Evolutionary conservation across 2,329 filamentous ascomycete genomes (phyloP).

Genomic region (Talaromyces amestolkiae): DNA sequence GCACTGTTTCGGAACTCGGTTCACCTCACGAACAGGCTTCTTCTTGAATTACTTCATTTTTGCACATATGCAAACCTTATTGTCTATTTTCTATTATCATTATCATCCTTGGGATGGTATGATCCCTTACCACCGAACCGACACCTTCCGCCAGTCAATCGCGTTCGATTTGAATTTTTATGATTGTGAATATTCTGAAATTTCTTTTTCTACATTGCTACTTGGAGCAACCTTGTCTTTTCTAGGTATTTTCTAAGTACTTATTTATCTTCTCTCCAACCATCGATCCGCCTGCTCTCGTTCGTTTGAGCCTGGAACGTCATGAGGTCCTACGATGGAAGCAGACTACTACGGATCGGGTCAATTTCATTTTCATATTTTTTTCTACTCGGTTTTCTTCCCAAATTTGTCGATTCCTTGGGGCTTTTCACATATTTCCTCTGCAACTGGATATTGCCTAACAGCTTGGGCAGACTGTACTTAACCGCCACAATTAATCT

Average conservation of each 20-base stretch:
- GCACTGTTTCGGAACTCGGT: neutral
- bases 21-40: conserved; percentile 10
- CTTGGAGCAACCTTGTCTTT: neutral
- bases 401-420: neutral
- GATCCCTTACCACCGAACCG: neutral
- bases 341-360: neutral
- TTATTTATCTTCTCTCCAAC: neutral
- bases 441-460: conserved; percentile 11
- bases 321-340: neutral
- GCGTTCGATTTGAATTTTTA: conserved; percentile 9
- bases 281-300: neutral
- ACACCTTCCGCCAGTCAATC: neutral
- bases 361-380: conserved; percentile 1
- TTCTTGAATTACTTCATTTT: neutral
- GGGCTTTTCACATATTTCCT: conserved; percentile 14
- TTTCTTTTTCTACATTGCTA: neutral
- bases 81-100: conserved; percentile 4
- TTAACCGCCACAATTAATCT: neutral
- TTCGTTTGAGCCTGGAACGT: conserved; percentile 7
- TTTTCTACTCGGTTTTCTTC: neutral
- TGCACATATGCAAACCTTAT: conserved; percentile 17
- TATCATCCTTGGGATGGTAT: neutral
- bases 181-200: conserved; percentile 17
- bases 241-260: conserved; percentile 7
- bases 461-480: neutral